Base-by-base conservation (phyloP, 140 eudicot species). In the Ambrosia hybrid region DNA sequence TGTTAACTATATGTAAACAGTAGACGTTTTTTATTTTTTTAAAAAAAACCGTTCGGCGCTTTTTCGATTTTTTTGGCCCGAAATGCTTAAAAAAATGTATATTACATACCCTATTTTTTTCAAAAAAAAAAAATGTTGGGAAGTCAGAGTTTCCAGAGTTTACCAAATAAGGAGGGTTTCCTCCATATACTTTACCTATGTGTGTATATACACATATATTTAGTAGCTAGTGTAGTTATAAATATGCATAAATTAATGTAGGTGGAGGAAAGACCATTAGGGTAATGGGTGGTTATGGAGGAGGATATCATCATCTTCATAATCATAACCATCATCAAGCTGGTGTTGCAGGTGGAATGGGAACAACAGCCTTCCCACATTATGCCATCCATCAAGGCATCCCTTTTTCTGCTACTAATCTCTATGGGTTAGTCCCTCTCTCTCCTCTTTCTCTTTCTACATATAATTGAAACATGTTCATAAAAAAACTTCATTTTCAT, bases 361-460 rank as follows among this genome's bases (percentile, higher is more conserved):
- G 78, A 48, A 68, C 79, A 72, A 73, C 96, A 73, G 85, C 95
- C 78, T 89, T 85, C 85, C 96, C 97, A 79, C 98, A 93, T 84
- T 93, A 93, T 84, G 90, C 97, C 73, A 88, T 93, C 86, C 98
- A 90, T 80, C 98, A 90, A 90, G 98, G 98, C 65, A 90, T 93
- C 66, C 98, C 98, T 85, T 90, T 83, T 73, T 59, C 85, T 49
- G 65, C 84, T 56, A 76, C 81, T 33, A 90, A 87, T 82, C 81
- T 93, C 49, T 92, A 89, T 81, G 98, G 98, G 98, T 92, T 80
- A 48, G 64, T 71, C 37, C 21, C 70, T 64, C 56, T 49, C 55
- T 57, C 62, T 65, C 73, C 13, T 36, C 58, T 37, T 30, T 73
- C 73, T 72, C 76, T 71, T 52, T 69, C 52, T 76, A 56, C 34